Evolutionary conservation across 2,329 filamentous ascomycete species (phyloP).

Genomic region (Sarocladium kiliense): DNA sequence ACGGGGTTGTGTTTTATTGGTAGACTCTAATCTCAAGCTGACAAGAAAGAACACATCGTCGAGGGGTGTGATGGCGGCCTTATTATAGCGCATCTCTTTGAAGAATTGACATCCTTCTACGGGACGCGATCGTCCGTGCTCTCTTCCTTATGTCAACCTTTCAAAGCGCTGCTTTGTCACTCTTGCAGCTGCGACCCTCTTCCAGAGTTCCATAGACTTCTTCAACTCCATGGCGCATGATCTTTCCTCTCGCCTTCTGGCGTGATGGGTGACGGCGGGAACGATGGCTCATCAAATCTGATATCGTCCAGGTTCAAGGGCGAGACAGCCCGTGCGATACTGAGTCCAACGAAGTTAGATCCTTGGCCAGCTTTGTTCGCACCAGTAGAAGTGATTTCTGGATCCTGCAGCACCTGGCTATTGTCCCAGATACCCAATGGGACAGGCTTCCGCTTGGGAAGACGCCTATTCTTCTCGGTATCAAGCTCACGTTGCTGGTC

Average conservation of each 20-base stretch:
- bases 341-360: background rate
- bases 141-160: too few species aligned
- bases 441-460: background rate
- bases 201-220: too few species aligned
- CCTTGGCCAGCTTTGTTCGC: background rate
- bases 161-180: too few species aligned
- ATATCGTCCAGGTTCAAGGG: background rate
- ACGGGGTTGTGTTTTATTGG: background rate
- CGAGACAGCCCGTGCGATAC: background rate
- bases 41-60: too few species aligned
- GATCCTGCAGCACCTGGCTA: background rate
- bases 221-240: background rate
- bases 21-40: background rate
- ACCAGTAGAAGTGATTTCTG: background rate
- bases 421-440: background rate
- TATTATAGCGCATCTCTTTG: too few species aligned
- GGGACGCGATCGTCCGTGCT: too few species aligned
- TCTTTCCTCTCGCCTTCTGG: background rate
- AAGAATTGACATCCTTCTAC: too few species aligned
- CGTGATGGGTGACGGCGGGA: background rate
- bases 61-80: too few species aligned
- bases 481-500: slow-evolving; percentile 6
- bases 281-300: background rate
- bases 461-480: background rate
- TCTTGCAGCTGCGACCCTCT: too few species aligned